Evolutionary conservation across 1,139 yeast genomes (phyloP).

Genomic region (Blastobotrys niveus): DNA sequence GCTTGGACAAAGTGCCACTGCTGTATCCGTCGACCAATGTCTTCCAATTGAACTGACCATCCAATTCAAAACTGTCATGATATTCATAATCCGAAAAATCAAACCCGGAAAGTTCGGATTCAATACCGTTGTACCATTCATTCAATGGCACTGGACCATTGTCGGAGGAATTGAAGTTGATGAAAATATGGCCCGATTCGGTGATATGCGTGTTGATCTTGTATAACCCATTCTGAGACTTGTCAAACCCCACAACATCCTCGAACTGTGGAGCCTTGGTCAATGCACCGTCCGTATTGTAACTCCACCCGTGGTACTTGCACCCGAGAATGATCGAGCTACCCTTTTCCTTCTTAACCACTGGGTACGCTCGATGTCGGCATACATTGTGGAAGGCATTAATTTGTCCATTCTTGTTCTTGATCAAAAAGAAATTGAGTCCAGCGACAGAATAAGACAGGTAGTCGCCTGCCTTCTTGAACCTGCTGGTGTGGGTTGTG

Average conservation of each 20-base stretch:
- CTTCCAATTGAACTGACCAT: slow-evolving; percentile 16
- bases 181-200: slow-evolving; percentile 12
- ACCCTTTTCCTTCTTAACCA: slow-evolving; percentile 11
- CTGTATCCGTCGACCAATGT: slow-evolving; percentile 9
- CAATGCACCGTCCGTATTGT: slow-evolving; percentile 12
- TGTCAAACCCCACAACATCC: slow-evolving; percentile 14
- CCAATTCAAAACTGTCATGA: slow-evolving; percentile 9
- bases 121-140: slow-evolving; percentile 2
- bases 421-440: slow-evolving; percentile 12
- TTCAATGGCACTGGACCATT: slow-evolving; percentile 10
- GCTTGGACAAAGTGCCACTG: slow-evolving; percentile 10
- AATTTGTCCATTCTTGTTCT: slow-evolving; percentile 11
- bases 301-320: slow-evolving; percentile 15
- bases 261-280: slow-evolving; percentile 16
- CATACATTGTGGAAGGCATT: slow-evolving; percentile 16
- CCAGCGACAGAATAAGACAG: slow-evolving; percentile 8
- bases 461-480: slow-evolving; percentile 15
- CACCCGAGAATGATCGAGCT: slow-evolving; percentile 15
- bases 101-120: background rate
- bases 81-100: slow-evolving; percentile 13
- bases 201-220: slow-evolving; percentile 12
- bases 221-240: slow-evolving; percentile 11
- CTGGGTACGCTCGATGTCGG: slow-evolving; percentile 14
- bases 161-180: slow-evolving; percentile 13
- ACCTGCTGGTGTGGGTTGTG: slow-evolving; percentile 9